These are phyloP conservation scores for Puccinia polysora DNA, from an alignment of 1,284 basidiomycete species.

Conservation along the genomic window DNA sequence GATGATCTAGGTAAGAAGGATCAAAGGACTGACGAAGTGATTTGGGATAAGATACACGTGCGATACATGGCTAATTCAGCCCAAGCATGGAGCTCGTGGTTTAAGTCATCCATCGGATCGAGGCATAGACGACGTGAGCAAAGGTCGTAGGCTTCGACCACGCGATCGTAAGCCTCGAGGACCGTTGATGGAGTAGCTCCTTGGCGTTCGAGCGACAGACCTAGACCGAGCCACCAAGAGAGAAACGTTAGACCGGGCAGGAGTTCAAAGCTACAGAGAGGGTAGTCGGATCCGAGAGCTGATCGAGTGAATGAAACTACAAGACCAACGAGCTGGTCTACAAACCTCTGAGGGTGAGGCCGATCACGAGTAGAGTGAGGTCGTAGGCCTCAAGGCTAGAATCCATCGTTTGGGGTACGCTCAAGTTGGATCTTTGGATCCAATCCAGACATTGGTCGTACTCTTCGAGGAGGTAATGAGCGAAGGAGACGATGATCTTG, in stretches of 20 bases:
- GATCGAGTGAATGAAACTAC: background rate
- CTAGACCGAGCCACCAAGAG: constrained; percentile 1
- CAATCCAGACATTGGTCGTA: constrained; percentile 2
- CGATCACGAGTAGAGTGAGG: constrained; percentile 13
- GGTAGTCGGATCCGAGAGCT: background rate
- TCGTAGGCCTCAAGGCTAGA: constrained; percentile 35
- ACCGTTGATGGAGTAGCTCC: background rate
- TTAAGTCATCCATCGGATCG: background rate
- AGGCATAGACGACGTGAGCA: constrained; percentile 9
- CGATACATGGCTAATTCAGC: constrained; percentile 35
- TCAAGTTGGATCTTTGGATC: constrained; percentile 10
- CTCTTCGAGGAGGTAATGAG: constrained; percentile 8
- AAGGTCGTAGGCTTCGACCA: constrained; percentile 15
- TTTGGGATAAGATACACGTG: constrained; percentile 7
- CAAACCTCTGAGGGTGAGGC: constrained; percentile 15
- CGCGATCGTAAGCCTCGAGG: constrained; percentile 22
- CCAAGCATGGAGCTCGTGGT: constrained; percentile 37
- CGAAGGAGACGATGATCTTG: constrained; percentile 29
- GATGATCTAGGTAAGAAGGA: background rate
- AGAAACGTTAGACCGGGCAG: background rate
- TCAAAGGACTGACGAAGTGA: background rate
- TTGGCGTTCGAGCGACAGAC: constrained; percentile 16
- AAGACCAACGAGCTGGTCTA: background rate
- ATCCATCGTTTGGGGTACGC: constrained; percentile 16
- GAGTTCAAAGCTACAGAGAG: background rate